Conservation (phyloP, 2,329 filamentous ascomycete genomes). For the Colletotrichum godetiae region DNA sequence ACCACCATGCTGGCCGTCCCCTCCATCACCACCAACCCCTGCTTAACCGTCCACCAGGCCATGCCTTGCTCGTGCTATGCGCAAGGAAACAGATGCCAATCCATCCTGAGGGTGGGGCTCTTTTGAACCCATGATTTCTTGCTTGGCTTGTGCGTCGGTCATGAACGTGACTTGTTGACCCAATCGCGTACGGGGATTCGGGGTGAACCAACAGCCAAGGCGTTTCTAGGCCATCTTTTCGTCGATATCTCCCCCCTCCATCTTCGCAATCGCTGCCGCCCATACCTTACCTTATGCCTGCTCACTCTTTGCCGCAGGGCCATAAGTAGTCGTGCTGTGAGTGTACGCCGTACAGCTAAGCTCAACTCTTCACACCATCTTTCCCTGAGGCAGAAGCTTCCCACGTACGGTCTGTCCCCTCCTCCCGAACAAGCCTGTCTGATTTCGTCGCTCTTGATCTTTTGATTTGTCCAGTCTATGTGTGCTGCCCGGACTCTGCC, state of each 20-base stretch:
- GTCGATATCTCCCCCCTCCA: background rate
- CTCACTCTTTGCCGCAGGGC: background rate
- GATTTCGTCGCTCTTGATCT: background rate
- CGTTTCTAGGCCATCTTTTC: conserved; percentile 7
- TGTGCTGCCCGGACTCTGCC: background rate
- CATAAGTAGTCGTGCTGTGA: background rate
- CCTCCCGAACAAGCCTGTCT: background rate
- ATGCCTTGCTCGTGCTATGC: conserved; percentile 23
- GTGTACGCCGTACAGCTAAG: conserved; percentile 5
- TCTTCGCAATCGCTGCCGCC: conserved; percentile 5
- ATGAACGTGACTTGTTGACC: conserved; percentile 11
- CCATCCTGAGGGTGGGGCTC: conserved; percentile 15
- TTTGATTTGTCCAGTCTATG: background rate
- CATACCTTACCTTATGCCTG: background rate
- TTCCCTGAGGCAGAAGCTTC: background rate
- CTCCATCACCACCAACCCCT: background rate
- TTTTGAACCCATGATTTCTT: conserved; percentile 35
- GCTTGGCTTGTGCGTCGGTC: conserved; percentile 19
- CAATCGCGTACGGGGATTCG: conserved; percentile 23
- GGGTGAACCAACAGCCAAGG: conserved; percentile 20
- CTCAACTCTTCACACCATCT: conserved; percentile 32
- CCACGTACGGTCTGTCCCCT: background rate
- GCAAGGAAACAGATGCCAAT: background rate
- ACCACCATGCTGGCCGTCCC: background rate
- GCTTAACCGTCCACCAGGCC: conserved; percentile 10